A percentile compares a stretch with the other conserved stretches of the same genome.
These are phyloP conservation scores for Penicillium maclennaniae DNA, from an alignment of 495 filamentous ascomycete species.

Conservation along the genomic window DNA sequence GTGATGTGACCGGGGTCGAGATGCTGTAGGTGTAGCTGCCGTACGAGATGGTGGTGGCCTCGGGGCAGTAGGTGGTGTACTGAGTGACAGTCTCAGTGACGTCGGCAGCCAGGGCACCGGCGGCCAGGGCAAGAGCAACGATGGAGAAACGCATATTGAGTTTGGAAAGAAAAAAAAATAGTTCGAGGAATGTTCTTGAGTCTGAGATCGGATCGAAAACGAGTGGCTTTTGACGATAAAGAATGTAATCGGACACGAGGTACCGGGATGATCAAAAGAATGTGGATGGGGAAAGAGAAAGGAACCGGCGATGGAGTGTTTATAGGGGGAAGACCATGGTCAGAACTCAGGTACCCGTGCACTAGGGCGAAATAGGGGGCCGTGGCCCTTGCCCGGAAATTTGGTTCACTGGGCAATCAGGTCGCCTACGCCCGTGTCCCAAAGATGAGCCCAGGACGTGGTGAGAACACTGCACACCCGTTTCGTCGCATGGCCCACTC, in stretches of 20 bases:
- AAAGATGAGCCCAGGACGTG: not conserved
- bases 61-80: slow-evolving; percentile 84
- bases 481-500: not conserved
- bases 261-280: slow-evolving; percentile 29
- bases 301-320: slow-evolving; percentile 5
- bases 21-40: slow-evolving; percentile 73
- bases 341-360: slow-evolving; percentile 27
- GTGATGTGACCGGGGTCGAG: slow-evolving; percentile 76
- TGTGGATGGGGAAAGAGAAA: slow-evolving; percentile 19
- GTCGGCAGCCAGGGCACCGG: slow-evolving; percentile 45
- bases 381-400: slow-evolving; percentile 9
- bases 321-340: slow-evolving; percentile 15
- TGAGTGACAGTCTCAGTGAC: slow-evolving; percentile 75
- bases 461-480: not conserved
- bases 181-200: slow-evolving; percentile 21
- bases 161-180: no score
- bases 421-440: not conserved
- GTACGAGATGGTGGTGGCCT: slow-evolving; percentile 66
- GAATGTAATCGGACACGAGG: slow-evolving; percentile 51
- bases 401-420: not conserved
- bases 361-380: slow-evolving; percentile 15
- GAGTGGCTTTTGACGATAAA: slow-evolving; percentile 35
- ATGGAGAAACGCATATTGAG: slow-evolving; percentile 91
- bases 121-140: slow-evolving; percentile 62
- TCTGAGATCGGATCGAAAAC: slow-evolving; percentile 16